Conservation (phyloP, 148 eudicot genomes). For the Amaranthus hypochondriacus region DNA sequence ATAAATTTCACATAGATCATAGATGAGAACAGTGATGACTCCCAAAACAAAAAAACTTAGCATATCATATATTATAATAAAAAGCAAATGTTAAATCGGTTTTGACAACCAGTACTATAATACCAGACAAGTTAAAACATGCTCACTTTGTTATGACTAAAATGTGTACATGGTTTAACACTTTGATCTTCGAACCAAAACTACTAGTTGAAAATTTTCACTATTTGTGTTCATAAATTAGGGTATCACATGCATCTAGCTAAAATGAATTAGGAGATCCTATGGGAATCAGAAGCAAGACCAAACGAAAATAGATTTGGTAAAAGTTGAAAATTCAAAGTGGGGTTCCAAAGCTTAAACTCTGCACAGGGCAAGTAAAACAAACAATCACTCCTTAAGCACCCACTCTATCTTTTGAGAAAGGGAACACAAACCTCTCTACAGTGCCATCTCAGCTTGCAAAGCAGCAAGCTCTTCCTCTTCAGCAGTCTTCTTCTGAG, state of each 20-base stretch:
- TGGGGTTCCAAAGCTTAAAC: not conserved
- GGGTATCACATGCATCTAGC: not conserved
- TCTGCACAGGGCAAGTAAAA: not conserved
- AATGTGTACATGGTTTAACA: not conserved
- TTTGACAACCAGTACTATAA: too few species aligned
- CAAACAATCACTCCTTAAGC: not conserved
- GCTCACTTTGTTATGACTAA: not conserved
- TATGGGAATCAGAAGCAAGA: too few species aligned
- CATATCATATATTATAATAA: not conserved
- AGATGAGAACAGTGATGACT: too few species aligned
- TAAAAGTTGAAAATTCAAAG: not conserved
- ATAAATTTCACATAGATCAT: too few species aligned
- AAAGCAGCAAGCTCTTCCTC: slow-evolving; percentile 64
- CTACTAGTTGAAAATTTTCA: not conserved
- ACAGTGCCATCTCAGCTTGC: slow-evolving; percentile 65
- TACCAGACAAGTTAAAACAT: too few species aligned
- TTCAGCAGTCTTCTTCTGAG: slow-evolving; percentile 45
- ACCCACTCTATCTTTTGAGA: not conserved
- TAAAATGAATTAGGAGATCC: not conserved
- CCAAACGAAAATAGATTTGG: too few species aligned
- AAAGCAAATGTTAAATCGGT: too few species aligned
- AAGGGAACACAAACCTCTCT: slow-evolving; percentile 21
- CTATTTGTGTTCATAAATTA: not conserved
- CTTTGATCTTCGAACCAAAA: not conserved
- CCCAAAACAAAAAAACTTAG: too few species aligned